Evolutionary conservation across 2,329 filamentous ascomycete species (phyloP), one percentile per base, ranked within the genome.

Genomic region (Penicillium sp.): DNA sequence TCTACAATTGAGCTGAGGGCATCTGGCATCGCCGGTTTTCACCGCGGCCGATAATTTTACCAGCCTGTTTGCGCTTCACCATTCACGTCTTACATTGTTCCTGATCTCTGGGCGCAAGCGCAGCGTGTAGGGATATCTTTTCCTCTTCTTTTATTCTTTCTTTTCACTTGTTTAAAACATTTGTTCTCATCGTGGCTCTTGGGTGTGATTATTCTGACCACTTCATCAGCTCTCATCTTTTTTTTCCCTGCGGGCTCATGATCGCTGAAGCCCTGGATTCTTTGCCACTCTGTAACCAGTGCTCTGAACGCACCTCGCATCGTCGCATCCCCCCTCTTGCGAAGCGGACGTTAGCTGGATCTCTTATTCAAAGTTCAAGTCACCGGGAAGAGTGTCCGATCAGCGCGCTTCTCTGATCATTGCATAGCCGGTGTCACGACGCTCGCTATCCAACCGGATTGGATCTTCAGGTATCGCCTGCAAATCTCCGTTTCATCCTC

Each of bases 401-500:
- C 54, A 40, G 51, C 49, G 51, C 11, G 52, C 38, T 50, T 47
- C 39, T 52, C 49, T 54, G 51, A 43, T 43, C 18, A 58, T 53
- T 57, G 47, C 33, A 35, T 43, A 44, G 47, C 47, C 47, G 55
- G 51, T 60, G 54, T 46, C 57, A 58, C 54, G 49, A 53, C 57
- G 36, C 56, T 58, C 50, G 46, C 48, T 48, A 45, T 51, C 53
- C 41, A 59, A 55, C 56, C 59, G 57, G 57, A 56, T 57, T 59
- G 57, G 55, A 56, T 40, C 49, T 49, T 50, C 51, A 49, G 45
- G 51, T 47, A 46, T 37, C 44, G 55, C 53, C 48, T 57, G 48
- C 44, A 54, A 51, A 53, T 43, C 38, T 54, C 48, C 54, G 52
- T 39, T 46, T 35, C 43, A 41, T 53, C 36, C 26, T 48, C 43